phyloP scores from a whole-genome alignment of 768 basidiomycete genomes.

The Piloderma croceum region DNA sequence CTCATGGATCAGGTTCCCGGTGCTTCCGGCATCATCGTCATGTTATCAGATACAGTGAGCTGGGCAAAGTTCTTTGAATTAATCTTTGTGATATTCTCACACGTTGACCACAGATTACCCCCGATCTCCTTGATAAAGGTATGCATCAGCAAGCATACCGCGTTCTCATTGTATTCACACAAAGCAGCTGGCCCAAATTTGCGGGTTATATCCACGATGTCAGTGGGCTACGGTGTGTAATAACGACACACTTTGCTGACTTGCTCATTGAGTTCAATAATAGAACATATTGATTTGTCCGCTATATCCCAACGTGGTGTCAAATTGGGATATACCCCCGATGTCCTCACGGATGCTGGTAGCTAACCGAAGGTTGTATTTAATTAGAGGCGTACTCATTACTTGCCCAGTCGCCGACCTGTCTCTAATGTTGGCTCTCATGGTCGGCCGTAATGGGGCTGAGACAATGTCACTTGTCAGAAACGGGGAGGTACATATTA shows the following conservation, averaged over 20 bases:
- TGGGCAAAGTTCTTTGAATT: too few species aligned
- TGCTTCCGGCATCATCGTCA: conserved; percentile 55
- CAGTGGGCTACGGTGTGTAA: conserved; percentile 74
- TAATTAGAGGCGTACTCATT: not conserved
- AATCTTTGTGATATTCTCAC: too few species aligned
- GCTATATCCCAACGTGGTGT: conserved; percentile 57
- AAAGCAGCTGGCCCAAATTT: conserved; percentile 64
- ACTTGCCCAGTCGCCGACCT: conserved; percentile 77
- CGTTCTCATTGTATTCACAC: conserved; percentile 1
- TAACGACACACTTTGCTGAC: not conserved
- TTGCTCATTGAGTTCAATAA: not conserved
- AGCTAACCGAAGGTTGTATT: conserved; percentile 7
- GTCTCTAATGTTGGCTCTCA: conserved; percentile 84
- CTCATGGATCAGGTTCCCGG: conserved; percentile 67
- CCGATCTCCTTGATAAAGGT: conserved; percentile 49
- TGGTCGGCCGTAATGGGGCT: conserved; percentile 83
- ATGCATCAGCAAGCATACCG: conserved; percentile 4
- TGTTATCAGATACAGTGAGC: conserved; percentile 66
- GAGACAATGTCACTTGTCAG: conserved; percentile 60
- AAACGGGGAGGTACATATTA: conserved; percentile 51
- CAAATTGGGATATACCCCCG: conserved; percentile 86
- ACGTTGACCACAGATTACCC: conserved; percentile 42
- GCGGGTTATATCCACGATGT: conserved; percentile 88
- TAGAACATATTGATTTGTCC: conserved; percentile 71
- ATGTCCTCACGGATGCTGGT: conserved; percentile 91